phyloP scores from a whole-genome alignment of 176 grass and related monocot genomes.

The Triticum turgidum region DNA sequence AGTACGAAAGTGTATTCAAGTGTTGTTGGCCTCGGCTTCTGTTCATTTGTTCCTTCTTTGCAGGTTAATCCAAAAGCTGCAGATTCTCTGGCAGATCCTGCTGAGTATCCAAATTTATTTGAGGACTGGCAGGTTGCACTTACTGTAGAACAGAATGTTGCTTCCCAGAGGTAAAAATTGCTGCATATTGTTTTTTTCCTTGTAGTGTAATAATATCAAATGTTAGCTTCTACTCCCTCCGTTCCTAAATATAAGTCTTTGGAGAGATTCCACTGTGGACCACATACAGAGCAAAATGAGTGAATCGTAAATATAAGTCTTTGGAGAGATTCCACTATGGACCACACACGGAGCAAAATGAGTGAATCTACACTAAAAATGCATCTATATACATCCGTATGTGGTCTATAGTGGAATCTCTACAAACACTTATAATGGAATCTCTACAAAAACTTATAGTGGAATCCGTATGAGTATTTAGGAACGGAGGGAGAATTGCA shows the following conservation, averaged over 20 bases:
- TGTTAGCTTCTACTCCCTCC: neutral
- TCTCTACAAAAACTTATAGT: too few relatives aligned
- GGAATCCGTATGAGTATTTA: too few relatives aligned
- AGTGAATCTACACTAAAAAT: too few relatives aligned
- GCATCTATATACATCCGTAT: too few relatives aligned
- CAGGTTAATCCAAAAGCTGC: conserved; percentile 96
- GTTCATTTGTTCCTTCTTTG: conserved; percentile 19
- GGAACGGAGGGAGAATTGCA: neutral
- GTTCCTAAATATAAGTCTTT: too few relatives aligned
- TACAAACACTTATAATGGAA: too few relatives aligned
- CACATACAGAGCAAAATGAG: too few relatives aligned
- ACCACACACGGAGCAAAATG: too few relatives aligned
- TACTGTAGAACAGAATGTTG: conserved; percentile 60
- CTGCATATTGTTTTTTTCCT: neutral
- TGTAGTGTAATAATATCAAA: neutral
- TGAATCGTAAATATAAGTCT: too few relatives aligned
- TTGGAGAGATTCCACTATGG: too few relatives aligned
- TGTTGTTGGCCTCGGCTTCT: conserved; percentile 1
- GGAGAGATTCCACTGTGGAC: too few relatives aligned
- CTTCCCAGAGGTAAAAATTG: conserved; percentile 50
- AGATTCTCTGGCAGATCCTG: conserved; percentile 94
- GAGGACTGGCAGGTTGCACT: conserved; percentile 94
- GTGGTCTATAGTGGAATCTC: too few relatives aligned
- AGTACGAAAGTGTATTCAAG: neutral
- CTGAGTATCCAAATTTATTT: conserved; percentile 96